A percentile compares a stretch with the other conserved stretches of the same genome.
phyloP scores from a whole-genome alignment of 1,139 yeast species.

The Debaryomyces subglobosus region DNA sequence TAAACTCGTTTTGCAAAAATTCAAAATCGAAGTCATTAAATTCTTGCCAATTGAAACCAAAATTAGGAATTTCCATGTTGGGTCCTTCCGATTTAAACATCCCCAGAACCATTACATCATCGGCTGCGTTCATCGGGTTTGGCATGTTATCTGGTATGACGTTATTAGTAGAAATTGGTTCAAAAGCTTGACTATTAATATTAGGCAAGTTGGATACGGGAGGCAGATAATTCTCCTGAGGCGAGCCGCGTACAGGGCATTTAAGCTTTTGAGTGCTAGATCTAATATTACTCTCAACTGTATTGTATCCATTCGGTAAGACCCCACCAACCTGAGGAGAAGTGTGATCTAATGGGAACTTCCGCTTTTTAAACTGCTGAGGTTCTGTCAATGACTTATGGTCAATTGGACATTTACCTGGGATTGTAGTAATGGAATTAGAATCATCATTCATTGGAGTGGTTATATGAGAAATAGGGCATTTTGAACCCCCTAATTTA shows the following conservation, averaged over 20 bases:
- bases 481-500: slow-evolving; percentile 20
- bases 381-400: slow-evolving; percentile 10
- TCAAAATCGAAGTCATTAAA: slow-evolving; percentile 35
- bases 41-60: slow-evolving; percentile 10
- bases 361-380: slow-evolving; percentile 17
- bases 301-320: slow-evolving; percentile 19
- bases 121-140: background rate
- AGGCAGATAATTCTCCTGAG: background rate
- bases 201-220: background rate
- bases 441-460: slow-evolving; percentile 23
- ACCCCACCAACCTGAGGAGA: slow-evolving; percentile 19
- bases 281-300: slow-evolving; percentile 32
- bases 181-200: background rate
- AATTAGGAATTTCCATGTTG: slow-evolving; percentile 6
- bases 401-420: slow-evolving; percentile 23
- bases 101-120: background rate
- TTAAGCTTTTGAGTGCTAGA: background rate
- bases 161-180: background rate
- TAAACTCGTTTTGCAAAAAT: slow-evolving; percentile 32
- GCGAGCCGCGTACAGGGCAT: background rate
- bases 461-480: slow-evolving; percentile 37
- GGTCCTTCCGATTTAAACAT: background rate
- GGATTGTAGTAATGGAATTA: background rate
- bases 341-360: slow-evolving; percentile 40
- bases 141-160: background rate